Base-by-base conservation (phyloP, 805 yeast species). In the Jamesozyma piceae region DNA sequence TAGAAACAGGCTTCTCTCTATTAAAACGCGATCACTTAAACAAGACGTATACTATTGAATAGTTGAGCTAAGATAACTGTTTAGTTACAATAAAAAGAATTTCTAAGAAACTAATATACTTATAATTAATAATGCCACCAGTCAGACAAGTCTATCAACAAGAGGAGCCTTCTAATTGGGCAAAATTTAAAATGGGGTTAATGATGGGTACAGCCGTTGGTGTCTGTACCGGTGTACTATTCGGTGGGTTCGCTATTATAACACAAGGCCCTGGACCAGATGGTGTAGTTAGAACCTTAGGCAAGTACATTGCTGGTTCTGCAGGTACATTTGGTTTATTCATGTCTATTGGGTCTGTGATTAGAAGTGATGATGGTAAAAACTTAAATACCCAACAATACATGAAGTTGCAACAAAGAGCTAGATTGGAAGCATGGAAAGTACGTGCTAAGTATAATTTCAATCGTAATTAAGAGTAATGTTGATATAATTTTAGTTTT, bases 261-360 rank as follows among this genome's bases (percentile, higher is more conserved):
- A 89, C 88, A 43, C 80, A 83, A 52, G 99, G 99, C 17, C 92
- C 98, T n/a, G 96, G 95, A 13, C 98, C 99, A 38, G 84, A 86
- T 58, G 99, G 99, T 43, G 86, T 86, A 44, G 84, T 92, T 80
- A 81, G 95, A 68, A 90, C 97, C 1, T 69, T 92, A 58, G 97
- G 98, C 43, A 95, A 90, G 67, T 92, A 89, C 66, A 89, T 92
- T 66, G 81, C 83, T 55, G 97, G 97, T 43, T 86, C 96, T 4
- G 96, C 95, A 2, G 96, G 94, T 38, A 90, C 97, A 10, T 90
- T 92, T 65, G 97, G 97, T 33, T 74, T 90, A 54, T 87, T 90
- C 65, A 89, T 90, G 97, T 83, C 95, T 35, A 83, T 90, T 51
- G 97, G 98, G 31, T 85, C 95, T 10, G 88, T 85, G 17, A 85